These are phyloP conservation scores for Brassica carinata DNA, from an alignment of 345 rosid genomes.

Conservation along the genomic window DNA sequence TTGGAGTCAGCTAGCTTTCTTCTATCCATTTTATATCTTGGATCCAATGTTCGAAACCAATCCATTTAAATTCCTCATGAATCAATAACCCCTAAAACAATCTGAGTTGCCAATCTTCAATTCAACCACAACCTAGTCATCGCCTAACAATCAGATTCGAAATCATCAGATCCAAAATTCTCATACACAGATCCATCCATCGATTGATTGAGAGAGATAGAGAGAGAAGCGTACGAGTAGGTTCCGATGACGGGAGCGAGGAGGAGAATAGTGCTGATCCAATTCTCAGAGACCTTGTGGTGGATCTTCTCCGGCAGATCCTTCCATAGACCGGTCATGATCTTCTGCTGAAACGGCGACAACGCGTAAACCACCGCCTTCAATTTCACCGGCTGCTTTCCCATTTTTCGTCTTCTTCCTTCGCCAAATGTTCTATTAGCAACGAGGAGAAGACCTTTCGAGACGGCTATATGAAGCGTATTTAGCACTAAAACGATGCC, in stretches of 20 bases:
- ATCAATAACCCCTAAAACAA: background rate
- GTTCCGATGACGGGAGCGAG: constrained; percentile 67
- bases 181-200: background rate
- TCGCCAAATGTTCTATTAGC: background rate
- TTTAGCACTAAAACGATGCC: background rate
- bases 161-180: background rate
- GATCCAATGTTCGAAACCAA: background rate
- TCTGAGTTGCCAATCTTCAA: background rate
- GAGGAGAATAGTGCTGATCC: constrained; percentile 74
- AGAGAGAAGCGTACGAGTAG: constrained; percentile 47
- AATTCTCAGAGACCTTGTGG: constrained; percentile 85
- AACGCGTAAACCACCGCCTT: constrained; percentile 81
- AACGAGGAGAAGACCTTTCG: constrained; percentile 4
- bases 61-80: background rate
- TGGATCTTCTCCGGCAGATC: constrained; percentile 71
- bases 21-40: no score
- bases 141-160: background rate
- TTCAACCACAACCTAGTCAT: background rate
- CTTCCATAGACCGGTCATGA: constrained; percentile 71
- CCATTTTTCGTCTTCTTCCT: constrained; percentile 46
- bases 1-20: no score
- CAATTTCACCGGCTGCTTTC: constrained; percentile 75
- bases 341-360: constrained; percentile 83
- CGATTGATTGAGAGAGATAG: background rate
- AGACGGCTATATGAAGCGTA: background rate